Base-by-base conservation (phyloP, 2,329 filamentous ascomycete genomes). In the Venturia aucupariae region DNA sequence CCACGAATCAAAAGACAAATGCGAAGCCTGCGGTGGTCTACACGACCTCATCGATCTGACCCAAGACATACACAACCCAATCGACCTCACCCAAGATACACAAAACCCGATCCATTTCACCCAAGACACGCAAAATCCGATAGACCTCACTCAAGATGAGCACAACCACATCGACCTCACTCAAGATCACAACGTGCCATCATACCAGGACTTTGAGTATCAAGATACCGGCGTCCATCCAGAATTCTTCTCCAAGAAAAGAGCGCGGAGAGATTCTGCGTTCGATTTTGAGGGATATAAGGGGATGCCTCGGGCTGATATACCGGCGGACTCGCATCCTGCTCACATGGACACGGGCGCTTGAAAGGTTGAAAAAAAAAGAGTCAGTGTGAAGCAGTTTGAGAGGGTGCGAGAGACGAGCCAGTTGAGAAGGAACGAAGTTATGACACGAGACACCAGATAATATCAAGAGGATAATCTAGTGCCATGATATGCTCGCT, bases 1-100 rank as follows among this genome's bases (percentile, higher is more conserved):
- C 22, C 24, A 62, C 60, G 30, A 42, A 38, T 38, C 39, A 15
- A 22, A 62, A 30, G 60, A 35, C 22, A 44, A 51, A 51, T 62
- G 60, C 30, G 60, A 62, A 24, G 42, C 30, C 22, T 62, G 60
- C 39, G 30, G 51, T 55, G 30, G 27, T 19, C 30, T 30, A 35
- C 1, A 8, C 13, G 51, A 19, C 13, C 51, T 55, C 2, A 55
- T 55, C 17, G 51, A 55, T 15, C 51, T 55, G 13, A 55, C 51
- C 3, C 51, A 55, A 55, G 30, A 55, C 30, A 13, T 35, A 15
- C 27, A 55, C 7, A 35, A 55, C 7, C 51, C 51, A 19, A 55
- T 55, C 51, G 51, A 55, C 30, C 51, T 55, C 27, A 55, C 51
- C 27, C 35, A 55, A 3, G 44, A 22, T 46, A 19, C 22, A 10